Base-by-base conservation (phyloP, 768 basidiomycete species). In the Cubamyces sp. region DNA sequence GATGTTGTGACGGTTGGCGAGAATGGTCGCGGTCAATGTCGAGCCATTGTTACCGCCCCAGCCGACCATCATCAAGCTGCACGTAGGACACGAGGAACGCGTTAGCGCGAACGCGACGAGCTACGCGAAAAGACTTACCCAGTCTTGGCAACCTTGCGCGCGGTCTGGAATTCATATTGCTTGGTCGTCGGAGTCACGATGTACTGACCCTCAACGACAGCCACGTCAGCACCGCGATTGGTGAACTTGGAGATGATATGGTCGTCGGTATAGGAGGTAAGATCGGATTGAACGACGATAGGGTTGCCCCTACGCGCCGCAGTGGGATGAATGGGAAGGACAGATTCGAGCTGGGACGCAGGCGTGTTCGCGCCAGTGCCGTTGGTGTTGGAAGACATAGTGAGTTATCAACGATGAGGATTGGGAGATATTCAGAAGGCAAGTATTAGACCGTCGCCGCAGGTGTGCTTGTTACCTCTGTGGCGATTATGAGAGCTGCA, bases 11-110 rank as follows among this genome's bases (percentile, higher is more conserved):
- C 87, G 88, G 82, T 98, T 98, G 70, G 97, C 97, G 68, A 97
- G 85, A 74, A 98, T 87, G 64, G 96, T 97, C 14, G 97, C 96
- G 66, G 87, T 89, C 50, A 98, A 83, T 25, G 96, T 98, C 50
- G 91, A 84, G 53, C 96, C 97, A 72, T 99, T 99, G 84, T 99
- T 99, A 54, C 97, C 96, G 60, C 96, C 96, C 61, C 95, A 78
- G 61, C 97, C 97, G 69, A 98, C 89, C 85, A 99, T 90, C 91
- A 99, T 90, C 66, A 99, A 83, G 57, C 96, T 98, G 64, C 11
- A 62, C 28, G 8, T 30, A 34, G 57, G 56, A 41, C 62, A 52
- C 57, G 46, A 63, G 5, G 9, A 11, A 61, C 64, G 46, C 23
- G 55, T 65, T 12, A 60, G 28, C 25, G 60, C 9, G 51, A 3